Evolutionary conservation across 2,329 filamentous ascomycete species (phyloP), one percentile per base, ranked within the genome.

Genomic region (Cladosporium sp.): DNA sequence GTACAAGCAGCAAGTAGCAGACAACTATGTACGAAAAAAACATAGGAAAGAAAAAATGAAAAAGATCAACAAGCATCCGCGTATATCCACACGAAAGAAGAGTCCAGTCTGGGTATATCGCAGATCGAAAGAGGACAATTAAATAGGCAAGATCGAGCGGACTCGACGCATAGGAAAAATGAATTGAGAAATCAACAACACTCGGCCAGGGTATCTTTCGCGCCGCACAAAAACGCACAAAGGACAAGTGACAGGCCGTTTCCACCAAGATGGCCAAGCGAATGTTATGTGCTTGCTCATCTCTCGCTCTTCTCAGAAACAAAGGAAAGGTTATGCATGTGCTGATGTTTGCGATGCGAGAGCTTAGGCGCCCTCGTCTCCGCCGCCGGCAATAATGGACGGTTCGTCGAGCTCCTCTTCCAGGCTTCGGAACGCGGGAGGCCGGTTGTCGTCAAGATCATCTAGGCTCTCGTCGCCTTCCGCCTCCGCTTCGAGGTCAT

Each of bases 401-500:
- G 55, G 21, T 16, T 66, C 58, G 10, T 68, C 69, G 14, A 44
- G 35, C 10, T 74, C 67, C 67, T 74, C 73, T 12, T 63, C 67
- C 21, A 75, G 66, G 65, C 70, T 74, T n/a, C 73, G 69, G 68
- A 74, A 73, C 26, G 68, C 70, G 3, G 70, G 72, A 10, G 70
- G 65, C 53, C 68, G 65, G 11, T 63, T 57, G 65, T 72, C 71
- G n/a, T 57, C 64, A 14, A 71, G 40, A 61, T 69, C 69, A 12
- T 63, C 61, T 37, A 73, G 69, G 66, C 68, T 70, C 40, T 73
- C 69, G 49, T 74, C 72, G 35, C 69, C 68, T 28, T 66, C 65
- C 10, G 55, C 67, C 44, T 65, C 66, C 11, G 16, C 37, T 44
- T 53, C 83, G 50, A 78, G 78, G 31, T 80, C 78, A 66, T 85